phyloP scores from a whole-genome alignment of 805 yeast genomes.

The Metschnikowia orientalis region DNA sequence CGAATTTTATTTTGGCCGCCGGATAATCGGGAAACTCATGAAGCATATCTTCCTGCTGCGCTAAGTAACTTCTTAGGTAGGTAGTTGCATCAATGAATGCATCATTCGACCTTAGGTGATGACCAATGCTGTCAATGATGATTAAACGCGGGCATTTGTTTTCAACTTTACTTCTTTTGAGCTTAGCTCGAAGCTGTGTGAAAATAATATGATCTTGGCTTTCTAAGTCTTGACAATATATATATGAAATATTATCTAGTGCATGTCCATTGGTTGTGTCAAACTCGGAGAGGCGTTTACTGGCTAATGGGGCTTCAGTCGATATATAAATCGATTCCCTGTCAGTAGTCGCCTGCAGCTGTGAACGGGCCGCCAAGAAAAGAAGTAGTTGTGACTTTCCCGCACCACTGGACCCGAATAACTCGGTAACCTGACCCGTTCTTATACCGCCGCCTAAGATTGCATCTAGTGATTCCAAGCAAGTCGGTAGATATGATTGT shows the following conservation, averaged over 20 bases:
- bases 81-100: slow-evolving; percentile 21
- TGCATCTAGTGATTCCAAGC: slow-evolving; percentile 8
- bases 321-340: slow-evolving; percentile 76
- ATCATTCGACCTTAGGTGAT: slow-evolving; percentile 64
- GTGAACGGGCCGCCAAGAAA: slow-evolving; percentile 45
- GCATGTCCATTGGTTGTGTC: slow-evolving; percentile 11
- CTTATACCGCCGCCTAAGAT: slow-evolving; percentile 14
- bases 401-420: slow-evolving; percentile 78
- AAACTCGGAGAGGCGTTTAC: slow-evolving; percentile 46
- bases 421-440: slow-evolving; percentile 46
- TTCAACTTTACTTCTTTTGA: slow-evolving; percentile 11
- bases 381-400: slow-evolving; percentile 82
- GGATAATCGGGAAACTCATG: slow-evolving; percentile 5
- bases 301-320: slow-evolving; percentile 72
- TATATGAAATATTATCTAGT: slow-evolving; percentile 43
- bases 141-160: slow-evolving; percentile 38
- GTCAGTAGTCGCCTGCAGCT: no score
- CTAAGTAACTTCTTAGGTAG: slow-evolving; percentile 10
- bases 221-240: slow-evolving; percentile 63
- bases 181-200: slow-evolving; percentile 62
- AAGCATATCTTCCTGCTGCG: slow-evolving; percentile 14
- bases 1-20: slow-evolving; percentile 22
- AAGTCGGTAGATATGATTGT: slow-evolving; percentile 13
- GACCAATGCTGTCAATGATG: slow-evolving; percentile 78
- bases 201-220: slow-evolving; percentile 67